Percentiles rank a stretch among this genome's conserved stretches.
phyloP scores from a whole-genome alignment of 2,329 filamentous ascomycete species.

The Helicocarpus griseus region DNA sequence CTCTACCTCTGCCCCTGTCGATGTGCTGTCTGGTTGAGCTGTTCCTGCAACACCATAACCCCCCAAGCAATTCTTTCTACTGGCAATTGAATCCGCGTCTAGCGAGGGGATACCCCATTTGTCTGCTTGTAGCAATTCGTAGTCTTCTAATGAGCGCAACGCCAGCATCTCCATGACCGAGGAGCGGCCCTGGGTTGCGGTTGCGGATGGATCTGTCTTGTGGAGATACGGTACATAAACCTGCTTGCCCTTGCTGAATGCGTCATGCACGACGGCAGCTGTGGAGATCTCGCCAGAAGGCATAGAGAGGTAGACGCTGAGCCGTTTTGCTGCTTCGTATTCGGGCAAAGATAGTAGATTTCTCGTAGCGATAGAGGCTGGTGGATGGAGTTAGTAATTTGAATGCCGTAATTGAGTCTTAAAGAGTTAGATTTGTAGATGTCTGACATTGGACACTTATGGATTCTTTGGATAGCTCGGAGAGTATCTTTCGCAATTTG shows the following conservation, averaged over 20 bases:
- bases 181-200: conserved; percentile 35
- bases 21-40: background rate
- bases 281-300: conserved; percentile 79
- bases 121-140: conserved; percentile 65
- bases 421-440: no score
- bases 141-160: conserved; percentile 63
- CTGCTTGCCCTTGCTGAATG: conserved; percentile 64
- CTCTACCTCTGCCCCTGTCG: background rate
- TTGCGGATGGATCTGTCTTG: conserved; percentile 33
- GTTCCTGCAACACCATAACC: conserved; percentile 38
- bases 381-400: conserved; percentile 4
- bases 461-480: conserved; percentile 50
- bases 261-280: conserved; percentile 68
- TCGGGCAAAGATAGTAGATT: conserved; percentile 58
- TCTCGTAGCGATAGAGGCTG: conserved; percentile 58
- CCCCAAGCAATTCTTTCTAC: conserved; percentile 65
- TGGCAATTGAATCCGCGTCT: conserved; percentile 51
- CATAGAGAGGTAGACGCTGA: conserved; percentile 93
- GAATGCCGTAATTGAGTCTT: background rate
- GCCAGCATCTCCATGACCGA: conserved; percentile 95
- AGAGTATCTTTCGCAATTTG: conserved; percentile 58
- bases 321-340: conserved; percentile 62
- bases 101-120: conserved; percentile 94
- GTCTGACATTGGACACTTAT: conserved; percentile 62
- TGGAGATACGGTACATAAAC: conserved; percentile 91